phyloP scores from a whole-genome alignment of 2,329 filamentous ascomycete species.

The Hypoxylon sp. region DNA sequence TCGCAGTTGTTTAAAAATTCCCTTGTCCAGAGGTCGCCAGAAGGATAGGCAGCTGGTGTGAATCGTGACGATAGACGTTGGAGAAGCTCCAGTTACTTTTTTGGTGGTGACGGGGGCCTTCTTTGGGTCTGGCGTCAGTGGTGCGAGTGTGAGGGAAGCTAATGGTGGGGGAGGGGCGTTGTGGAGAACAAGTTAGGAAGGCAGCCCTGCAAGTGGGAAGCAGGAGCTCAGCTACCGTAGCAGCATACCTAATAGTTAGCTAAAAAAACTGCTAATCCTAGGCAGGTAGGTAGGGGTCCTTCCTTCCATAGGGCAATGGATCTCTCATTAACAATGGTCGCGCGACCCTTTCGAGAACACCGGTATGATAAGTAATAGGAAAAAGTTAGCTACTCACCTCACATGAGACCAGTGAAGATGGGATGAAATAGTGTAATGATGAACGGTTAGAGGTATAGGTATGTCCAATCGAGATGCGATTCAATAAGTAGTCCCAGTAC shows the following conservation, averaged over 20 bases:
- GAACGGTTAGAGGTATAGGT: slow-evolving; percentile 6
- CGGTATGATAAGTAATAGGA: slow-evolving; percentile 1
- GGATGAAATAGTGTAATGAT: slow-evolving; percentile 4
- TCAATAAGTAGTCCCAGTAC: slow-evolving; percentile 8
- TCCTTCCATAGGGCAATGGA: slow-evolving; percentile 15
- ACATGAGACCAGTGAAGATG: slow-evolving; percentile 6
- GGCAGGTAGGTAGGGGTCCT: slow-evolving; percentile 18
- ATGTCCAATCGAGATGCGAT: slow-evolving; percentile 16
- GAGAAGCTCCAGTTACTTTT: slow-evolving; percentile 48
- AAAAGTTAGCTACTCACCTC: slow-evolving; percentile 14
- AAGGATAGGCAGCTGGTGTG: slow-evolving; percentile 28
- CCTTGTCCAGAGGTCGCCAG: slow-evolving; percentile 21
- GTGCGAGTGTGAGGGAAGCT: slow-evolving; percentile 44
- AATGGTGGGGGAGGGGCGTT: slow-evolving; percentile 52
- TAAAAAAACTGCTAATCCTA: slow-evolving; percentile 35
- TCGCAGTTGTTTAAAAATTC: slow-evolving; percentile 25
- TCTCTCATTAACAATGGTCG: slow-evolving; percentile 13
- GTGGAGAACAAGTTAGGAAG: slow-evolving; percentile 41
- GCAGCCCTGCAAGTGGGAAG: slow-evolving; percentile 37
- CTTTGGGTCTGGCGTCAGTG: slow-evolving; percentile 44
- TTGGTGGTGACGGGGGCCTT: slow-evolving; percentile 40
- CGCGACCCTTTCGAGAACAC: not conserved
- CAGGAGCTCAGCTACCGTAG: slow-evolving; percentile 39
- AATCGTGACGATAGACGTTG: slow-evolving; percentile 43
- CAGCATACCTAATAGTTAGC: slow-evolving; percentile 27